Evolutionary conservation across 768 basidiomycete genomes (phyloP), one percentile per base, ranked within the genome.

Genomic region (Trametes villosa): DNA sequence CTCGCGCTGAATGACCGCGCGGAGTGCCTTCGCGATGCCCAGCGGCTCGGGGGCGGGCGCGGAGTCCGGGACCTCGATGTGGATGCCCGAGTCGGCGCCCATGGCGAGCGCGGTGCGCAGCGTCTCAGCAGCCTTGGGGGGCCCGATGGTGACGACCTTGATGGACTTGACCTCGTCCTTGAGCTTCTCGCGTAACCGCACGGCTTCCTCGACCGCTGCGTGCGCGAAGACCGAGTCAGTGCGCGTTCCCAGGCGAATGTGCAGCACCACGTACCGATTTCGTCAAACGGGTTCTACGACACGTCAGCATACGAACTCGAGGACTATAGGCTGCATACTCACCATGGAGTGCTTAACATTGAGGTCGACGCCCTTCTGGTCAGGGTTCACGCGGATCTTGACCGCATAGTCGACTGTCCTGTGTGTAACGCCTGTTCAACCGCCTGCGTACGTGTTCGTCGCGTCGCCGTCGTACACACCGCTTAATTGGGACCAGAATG

Each of bases 311-410:
- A 18, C 38, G 45, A 1, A 41, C 12, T 58, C 9, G 0, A 17
- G 3, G 12, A 48, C 13, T n/a, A 18, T 3, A 44, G 5, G 36
- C 13, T 2, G 36, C 8, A 41, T 9, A 68, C 87, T 66, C 65
- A 95, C 96, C 96, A 99, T 98, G 2, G 94, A 96, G 77, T 99
- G 97, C 82, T 99, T 99, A 67, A 97, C 96, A 74, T 90, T 94
- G 57, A 92, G 88, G 80, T 99, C 96, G 41, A 99, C 86, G 15
- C 95, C 97, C 34, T 94, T 97, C 71, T 97, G 94, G 65, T 91
- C 87, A 7, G 94, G 85, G 72, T 96, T 96, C 50, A 99, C 94
- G 52, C 96, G 91, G 78, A 99, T 97, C 82, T 98, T 98, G 76
- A 96, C 94, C 4, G 94, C 91, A 86, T 92, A 99, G 78, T 98